Conservation (phyloP, 805 yeast genomes). For the Starmerella bombi region DNA sequence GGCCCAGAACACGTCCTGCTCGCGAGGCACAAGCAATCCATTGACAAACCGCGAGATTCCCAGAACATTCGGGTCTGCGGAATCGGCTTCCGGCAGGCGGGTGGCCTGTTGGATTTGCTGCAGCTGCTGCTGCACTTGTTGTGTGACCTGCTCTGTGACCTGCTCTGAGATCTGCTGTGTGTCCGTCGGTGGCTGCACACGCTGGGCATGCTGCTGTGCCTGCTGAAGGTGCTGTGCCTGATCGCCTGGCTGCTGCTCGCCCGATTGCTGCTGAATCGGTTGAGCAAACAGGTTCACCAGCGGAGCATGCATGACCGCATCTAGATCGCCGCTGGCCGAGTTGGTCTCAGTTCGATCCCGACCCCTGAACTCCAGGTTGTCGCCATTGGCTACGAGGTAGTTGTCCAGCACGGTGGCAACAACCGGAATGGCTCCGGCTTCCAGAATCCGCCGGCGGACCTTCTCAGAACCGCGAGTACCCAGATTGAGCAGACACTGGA, state of each 20-base stretch:
- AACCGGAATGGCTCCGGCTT: conserved; percentile 83
- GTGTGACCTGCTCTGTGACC: not conserved
- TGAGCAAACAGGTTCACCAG: not conserved
- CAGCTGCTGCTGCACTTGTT: not conserved
- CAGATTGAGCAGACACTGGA: conserved; percentile 80
- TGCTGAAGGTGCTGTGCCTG: not conserved
- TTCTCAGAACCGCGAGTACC: conserved; percentile 88
- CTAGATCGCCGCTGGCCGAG: not conserved
- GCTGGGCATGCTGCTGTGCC: not conserved
- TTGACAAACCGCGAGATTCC: conserved; percentile 43
- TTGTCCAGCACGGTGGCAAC: conserved; percentile 87
- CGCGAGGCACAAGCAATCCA: conserved; percentile 76
- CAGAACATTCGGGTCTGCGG: conserved; percentile 2
- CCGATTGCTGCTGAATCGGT: too few species aligned
- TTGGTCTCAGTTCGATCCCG: conserved; percentile 7
- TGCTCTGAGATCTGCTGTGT: not conserved
- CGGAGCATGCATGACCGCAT: not conserved
- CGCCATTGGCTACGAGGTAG: conserved; percentile 31
- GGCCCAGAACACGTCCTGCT: conserved; percentile 90
- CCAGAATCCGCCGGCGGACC: conserved; percentile 72
- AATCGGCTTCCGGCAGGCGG: not conserved
- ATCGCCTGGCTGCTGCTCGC: not conserved
- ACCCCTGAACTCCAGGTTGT: conserved; percentile 13
- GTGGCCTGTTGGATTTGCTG: not conserved
- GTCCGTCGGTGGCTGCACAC: not conserved